Conservation (phyloP, 441 rosid species). For the Pelargonium cotyledonis region DNA sequence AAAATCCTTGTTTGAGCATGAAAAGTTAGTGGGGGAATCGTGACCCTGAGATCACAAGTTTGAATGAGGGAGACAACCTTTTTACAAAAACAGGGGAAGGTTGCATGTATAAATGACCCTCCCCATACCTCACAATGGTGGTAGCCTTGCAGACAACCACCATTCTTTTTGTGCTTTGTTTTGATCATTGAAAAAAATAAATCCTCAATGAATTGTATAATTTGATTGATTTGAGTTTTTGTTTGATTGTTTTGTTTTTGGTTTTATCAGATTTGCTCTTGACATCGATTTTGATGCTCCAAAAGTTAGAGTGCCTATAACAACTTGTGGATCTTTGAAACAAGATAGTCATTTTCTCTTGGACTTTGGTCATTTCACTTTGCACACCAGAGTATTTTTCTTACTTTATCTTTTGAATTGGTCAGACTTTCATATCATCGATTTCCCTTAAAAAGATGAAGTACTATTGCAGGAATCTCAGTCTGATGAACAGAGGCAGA, state of each 20-base stretch:
- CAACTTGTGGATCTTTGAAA: constrained; percentile 48
- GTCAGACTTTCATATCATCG: constrained; percentile 21
- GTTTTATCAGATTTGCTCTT: constrained; percentile 71
- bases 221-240: constrained; percentile 11
- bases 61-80: too few species aligned
- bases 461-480: constrained; percentile 59
- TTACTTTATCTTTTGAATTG: constrained; percentile 19
- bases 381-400: constrained; percentile 69
- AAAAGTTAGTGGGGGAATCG: background rate
- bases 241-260: constrained; percentile 11
- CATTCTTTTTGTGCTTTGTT: constrained; percentile 4
- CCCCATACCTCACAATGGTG: too few species aligned
- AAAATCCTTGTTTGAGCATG: constrained; percentile 8
- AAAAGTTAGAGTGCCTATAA: constrained; percentile 88
- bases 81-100: background rate
- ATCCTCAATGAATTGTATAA: background rate
- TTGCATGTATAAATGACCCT: background rate
- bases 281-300: constrained; percentile 99
- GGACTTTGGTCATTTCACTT: constrained; percentile 96
- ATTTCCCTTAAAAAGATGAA: constrained; percentile 17
- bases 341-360: constrained; percentile 79
- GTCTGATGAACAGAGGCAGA: constrained; percentile 72
- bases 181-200: constrained; percentile 9
- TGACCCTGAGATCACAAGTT: background rate
- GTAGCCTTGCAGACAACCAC: too few species aligned